Base-by-base conservation (phyloP, 495 filamentous ascomycete genomes). In the Penicillium arizonense region DNA sequence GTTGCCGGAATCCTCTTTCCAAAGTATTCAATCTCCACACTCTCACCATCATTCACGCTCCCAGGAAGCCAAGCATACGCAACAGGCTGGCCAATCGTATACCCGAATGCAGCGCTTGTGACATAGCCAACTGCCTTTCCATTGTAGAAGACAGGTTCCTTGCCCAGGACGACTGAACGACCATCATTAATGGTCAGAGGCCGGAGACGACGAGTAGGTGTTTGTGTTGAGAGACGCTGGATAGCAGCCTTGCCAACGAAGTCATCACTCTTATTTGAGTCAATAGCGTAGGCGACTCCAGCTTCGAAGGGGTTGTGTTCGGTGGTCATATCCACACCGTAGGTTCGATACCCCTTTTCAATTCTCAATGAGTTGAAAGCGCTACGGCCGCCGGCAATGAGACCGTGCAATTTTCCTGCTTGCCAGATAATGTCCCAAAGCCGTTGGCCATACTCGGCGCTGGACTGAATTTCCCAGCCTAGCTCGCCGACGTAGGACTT, bases 381-480 rank as follows among this genome's bases (percentile, higher is more conserved):
- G 23, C 47, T 59, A 2, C 77, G 77, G 9, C 77, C 77, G 3
- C 70, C 77, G 2, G 77, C 69, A 36, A 79, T 64, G 8, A 79
- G 61, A 11, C 77, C 77, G 35, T 78, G 67, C 3, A 56, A 55
- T 47, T 75, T 68, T 3, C 77, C 77, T 5, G 76, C 77, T 26
- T 69, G 52, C 54, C 52, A 77, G 28, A 79, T 52, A 0, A 60
- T 64, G 46, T 79, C 76, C 77, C 77, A 81, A 2, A 81, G 54
- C 3, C 67, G 71, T 6, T 57, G 58, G 7, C 77, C 77, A 43
- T 70, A 70, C 7, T 79, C 77, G 6, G 76, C 73, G 47, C 59
- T 76, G 5, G 75, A 68, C 40, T 78, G 72, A 36, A 81, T 70
- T 55, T 81, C 77, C 77, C 76, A 79, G 36, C 77, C 77, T 0